A percentile compares a stretch with the other conserved stretches of the same genome.
These are phyloP conservation scores for Leptomonas seymouri DNA, from an alignment of 208 protist genomes.

Conservation along the genomic window DNA sequence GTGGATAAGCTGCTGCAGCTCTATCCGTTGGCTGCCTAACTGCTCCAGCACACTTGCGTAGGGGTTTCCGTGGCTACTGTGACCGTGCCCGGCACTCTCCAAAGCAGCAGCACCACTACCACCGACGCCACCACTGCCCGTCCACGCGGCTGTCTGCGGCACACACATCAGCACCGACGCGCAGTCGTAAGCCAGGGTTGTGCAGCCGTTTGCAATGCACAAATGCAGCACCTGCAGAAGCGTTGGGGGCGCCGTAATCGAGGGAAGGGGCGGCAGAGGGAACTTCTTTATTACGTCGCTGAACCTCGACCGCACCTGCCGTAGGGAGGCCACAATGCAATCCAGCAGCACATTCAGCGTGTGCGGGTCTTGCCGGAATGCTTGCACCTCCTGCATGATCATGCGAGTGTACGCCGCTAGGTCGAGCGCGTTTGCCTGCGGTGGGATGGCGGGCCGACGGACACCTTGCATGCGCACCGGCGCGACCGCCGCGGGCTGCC, in stretches of 20 bases:
- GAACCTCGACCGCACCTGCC: conserved; percentile 37
- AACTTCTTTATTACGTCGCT: conserved; percentile 33
- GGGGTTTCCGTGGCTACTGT: conserved; percentile 18
- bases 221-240: conserved; percentile 73
- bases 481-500: conserved; percentile 27
- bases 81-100: not conserved
- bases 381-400: conserved; percentile 53
- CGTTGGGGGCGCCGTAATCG: conserved; percentile 53
- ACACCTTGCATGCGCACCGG: conserved; percentile 25
- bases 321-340: conserved; percentile 50
- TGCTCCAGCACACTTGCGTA: conserved; percentile 21
- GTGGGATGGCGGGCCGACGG: conserved; percentile 20
- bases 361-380: conserved; percentile 67
- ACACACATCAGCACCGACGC: conserved; percentile 47
- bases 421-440: conserved; percentile 48
- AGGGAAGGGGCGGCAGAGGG: conserved; percentile 73
- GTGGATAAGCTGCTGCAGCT: conserved; percentile 41
- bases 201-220: conserved; percentile 76
- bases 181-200: conserved; percentile 58
- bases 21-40: conserved; percentile 30
- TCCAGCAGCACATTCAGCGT: conserved; percentile 53
- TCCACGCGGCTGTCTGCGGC: conserved; percentile 28
- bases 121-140: not conserved
- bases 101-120: not conserved
- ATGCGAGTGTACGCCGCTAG: conserved; percentile 52